phyloP scores from a whole-genome alignment of 1,139 yeast genomes.

The Yamadazyma triangularis region DNA sequence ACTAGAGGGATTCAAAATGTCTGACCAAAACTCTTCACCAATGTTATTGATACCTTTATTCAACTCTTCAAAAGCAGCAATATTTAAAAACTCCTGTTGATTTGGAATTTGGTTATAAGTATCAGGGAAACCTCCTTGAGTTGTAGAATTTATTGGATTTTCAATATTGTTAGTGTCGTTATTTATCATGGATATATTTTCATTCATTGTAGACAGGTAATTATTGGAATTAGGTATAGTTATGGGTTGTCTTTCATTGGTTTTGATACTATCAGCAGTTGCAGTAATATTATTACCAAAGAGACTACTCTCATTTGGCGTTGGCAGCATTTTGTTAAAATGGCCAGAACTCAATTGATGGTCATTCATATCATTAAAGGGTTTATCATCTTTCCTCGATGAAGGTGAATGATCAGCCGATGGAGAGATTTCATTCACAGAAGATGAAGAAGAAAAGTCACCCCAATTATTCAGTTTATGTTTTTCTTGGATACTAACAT shows the following conservation, averaged over 20 bases:
- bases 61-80: conserved; percentile 17
- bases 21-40: conserved; percentile 45
- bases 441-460: background rate
- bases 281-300: background rate
- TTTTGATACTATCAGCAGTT: background rate
- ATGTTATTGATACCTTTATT: conserved; percentile 29
- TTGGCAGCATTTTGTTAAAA: too few relatives aligned
- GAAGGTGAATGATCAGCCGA: background rate
- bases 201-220: background rate
- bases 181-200: too few relatives aligned
- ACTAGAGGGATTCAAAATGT: conserved; percentile 31
- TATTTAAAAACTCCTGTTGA: conserved; percentile 3
- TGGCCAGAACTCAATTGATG: background rate
- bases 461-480: background rate
- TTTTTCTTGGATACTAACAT: background rate
- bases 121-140: too few relatives aligned
- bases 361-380: background rate
- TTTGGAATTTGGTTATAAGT: too few relatives aligned
- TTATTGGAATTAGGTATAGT: background rate
- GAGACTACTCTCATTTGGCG: too few relatives aligned
- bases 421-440: background rate
- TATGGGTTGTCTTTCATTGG: background rate
- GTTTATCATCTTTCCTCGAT: background rate
- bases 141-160: too few relatives aligned
- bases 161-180: background rate